Conservation (phyloP, 2,329 filamentous ascomycete genomes). For the Tolypocladium amazonense region DNA sequence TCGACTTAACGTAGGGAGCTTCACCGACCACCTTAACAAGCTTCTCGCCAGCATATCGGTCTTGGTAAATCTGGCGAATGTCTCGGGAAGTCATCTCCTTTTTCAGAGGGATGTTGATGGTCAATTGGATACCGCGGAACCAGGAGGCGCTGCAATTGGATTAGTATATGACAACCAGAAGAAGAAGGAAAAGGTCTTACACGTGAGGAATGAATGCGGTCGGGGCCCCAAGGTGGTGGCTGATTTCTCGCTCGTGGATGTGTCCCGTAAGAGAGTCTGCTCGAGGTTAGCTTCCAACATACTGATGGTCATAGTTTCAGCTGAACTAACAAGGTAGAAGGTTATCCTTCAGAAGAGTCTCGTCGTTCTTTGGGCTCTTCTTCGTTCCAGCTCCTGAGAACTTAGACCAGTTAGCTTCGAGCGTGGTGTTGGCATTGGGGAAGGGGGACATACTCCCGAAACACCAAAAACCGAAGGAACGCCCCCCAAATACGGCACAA, state of each 20-base stretch:
- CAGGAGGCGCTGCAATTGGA: constrained; percentile 49
- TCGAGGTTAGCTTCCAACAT: no score
- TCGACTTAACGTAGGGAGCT: constrained; percentile 74
- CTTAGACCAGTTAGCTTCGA: no score
- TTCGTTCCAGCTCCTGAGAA: constrained; percentile 95
- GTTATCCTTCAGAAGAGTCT: constrained; percentile 73
- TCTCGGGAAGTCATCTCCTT: constrained; percentile 83
- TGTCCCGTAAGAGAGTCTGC: constrained; percentile 60
- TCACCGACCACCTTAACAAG: constrained; percentile 89
- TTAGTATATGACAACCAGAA: no score
- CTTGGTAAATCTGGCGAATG: constrained; percentile 89
- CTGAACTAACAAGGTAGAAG: constrained; percentile 54
- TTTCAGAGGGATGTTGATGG: constrained; percentile 80
- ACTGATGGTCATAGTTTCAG: no score
- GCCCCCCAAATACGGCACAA: constrained; percentile 60
- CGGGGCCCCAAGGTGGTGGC: constrained; percentile 58
- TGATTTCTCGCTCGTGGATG: constrained; percentile 90
- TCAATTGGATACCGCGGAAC: constrained; percentile 93
- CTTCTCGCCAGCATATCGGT: constrained; percentile 90
- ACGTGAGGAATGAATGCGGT: constrained; percentile 91
- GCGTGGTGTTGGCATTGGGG: no score
- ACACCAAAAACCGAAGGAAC: constrained; percentile 81
- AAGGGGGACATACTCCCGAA: constrained; percentile 41
- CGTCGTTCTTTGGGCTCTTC: constrained; percentile 87
- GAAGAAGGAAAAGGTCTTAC: no score